These are phyloP conservation scores for Tolypocladium paradoxum DNA, from an alignment of 2,329 filamentous ascomycete genomes.

Conservation along the genomic window DNA sequence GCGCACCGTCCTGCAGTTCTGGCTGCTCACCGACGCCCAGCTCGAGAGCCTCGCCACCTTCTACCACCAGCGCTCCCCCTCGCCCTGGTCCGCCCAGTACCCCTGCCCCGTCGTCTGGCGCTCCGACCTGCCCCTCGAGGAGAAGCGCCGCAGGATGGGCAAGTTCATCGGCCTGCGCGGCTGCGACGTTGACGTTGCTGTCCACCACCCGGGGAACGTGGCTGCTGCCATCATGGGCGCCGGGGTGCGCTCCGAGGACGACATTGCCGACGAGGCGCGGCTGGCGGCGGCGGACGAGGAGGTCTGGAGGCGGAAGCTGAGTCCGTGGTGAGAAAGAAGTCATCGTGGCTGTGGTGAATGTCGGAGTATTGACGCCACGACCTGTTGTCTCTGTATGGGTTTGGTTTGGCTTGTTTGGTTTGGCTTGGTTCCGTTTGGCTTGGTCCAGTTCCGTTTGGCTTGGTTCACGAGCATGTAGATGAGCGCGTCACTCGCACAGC, in stretches of 20 bases:
- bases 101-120: conserved; percentile 59
- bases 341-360: background rate
- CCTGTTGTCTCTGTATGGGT: background rate
- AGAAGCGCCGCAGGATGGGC: conserved; percentile 64
- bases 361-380: background rate
- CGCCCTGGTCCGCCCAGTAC: conserved; percentile 46
- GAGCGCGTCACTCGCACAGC: conserved; percentile 4
- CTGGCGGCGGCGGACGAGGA: conserved; percentile 33
- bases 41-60: conserved; percentile 60
- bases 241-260: conserved; percentile 31
- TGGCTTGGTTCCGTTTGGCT: background rate
- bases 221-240: conserved; percentile 6
- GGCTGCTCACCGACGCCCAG: conserved; percentile 60
- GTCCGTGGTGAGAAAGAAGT: conserved; percentile 11
- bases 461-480: conserved; percentile 1
- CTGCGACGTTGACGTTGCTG: conserved; percentile 18
- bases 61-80: conserved; percentile 59
- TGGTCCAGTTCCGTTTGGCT: background rate
- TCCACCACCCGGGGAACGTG: background rate
- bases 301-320: conserved; percentile 34
- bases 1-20: conserved; percentile 56
- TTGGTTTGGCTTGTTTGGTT: background rate
- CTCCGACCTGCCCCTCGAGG: conserved; percentile 39
- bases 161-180: conserved; percentile 63
- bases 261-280: conserved; percentile 34